Evolutionary conservation across 768 basidiomycete genomes (phyloP).

Genomic region (Boletus sp.): DNA sequence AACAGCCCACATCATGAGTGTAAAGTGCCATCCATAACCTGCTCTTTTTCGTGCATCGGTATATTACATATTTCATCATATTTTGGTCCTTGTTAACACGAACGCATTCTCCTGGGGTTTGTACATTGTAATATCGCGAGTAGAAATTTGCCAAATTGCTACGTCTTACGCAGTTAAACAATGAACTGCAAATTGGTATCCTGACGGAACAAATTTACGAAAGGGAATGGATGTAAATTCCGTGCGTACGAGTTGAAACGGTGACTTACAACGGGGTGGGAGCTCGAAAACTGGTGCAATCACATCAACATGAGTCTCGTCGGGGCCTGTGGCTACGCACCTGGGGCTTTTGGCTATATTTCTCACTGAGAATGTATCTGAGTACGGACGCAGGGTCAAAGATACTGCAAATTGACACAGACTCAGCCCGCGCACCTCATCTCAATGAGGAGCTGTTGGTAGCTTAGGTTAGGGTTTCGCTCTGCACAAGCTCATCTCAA

Average conservation of each 20-base stretch:
- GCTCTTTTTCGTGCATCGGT: not conserved
- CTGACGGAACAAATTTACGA: constrained; percentile 6
- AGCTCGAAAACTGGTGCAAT: constrained; percentile 36
- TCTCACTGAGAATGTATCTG: constrained; percentile 40
- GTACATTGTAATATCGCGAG: not conserved
- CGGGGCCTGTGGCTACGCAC: constrained; percentile 9
- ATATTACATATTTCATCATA: not conserved
- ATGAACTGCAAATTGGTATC: constrained; percentile 32
- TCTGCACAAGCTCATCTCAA: constrained; percentile 24
- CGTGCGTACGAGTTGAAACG: not conserved
- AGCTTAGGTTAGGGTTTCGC: constrained; percentile 48
- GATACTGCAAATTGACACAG: not conserved
- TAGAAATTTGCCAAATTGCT: not conserved
- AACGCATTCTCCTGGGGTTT: not conserved
- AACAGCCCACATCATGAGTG: constrained; percentile 47
- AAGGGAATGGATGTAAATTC: not conserved
- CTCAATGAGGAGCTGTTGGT: constrained; percentile 44
- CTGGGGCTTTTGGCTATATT: constrained; percentile 60
- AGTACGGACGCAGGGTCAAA: not conserved
- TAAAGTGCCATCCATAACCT: constrained; percentile 39
- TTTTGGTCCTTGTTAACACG: not conserved
- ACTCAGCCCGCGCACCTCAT: constrained; percentile 37
- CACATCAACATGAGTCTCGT: constrained; percentile 6
- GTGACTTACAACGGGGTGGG: constrained; percentile 41
- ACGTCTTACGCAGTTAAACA: constrained; percentile 12